Evolutionary conservation across 139 green algal species (phyloP).

Genomic region (Ulvella scutata): DNA sequence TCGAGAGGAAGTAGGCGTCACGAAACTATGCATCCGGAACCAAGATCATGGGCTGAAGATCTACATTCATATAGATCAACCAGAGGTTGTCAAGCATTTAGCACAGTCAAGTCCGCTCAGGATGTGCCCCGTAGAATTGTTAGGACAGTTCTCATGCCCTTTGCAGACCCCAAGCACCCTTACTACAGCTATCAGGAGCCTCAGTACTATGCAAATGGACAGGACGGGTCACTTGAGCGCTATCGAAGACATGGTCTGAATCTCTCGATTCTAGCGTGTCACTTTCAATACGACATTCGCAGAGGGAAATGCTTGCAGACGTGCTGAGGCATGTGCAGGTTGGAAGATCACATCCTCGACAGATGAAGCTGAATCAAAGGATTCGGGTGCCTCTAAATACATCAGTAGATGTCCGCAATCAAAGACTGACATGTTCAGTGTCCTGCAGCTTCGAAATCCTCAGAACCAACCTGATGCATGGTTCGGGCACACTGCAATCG

Average conservation of each 20-base stretch:
- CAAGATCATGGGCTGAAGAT: neutral
- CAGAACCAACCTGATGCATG: conserved; percentile 15
- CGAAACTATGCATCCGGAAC: neutral
- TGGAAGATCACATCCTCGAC: neutral
- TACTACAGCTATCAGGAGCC: neutral
- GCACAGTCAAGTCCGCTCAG: neutral
- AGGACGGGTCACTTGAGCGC: neutral
- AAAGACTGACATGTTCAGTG: conserved; percentile 5
- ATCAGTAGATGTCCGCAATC: neutral
- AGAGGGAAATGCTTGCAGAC: too few relatives aligned
- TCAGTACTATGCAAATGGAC: neutral
- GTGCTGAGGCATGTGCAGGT: too few relatives aligned
- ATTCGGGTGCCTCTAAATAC: neutral
- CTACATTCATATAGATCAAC: neutral
- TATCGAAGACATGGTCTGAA: neutral
- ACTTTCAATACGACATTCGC: too few relatives aligned
- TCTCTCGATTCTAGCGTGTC: too few relatives aligned
- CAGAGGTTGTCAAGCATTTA: neutral
- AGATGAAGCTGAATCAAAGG: neutral
- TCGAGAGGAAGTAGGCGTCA: too few relatives aligned
- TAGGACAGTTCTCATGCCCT: neutral
- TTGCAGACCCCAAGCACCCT: neutral
- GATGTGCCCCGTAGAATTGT: neutral
- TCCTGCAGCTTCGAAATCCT: conserved; percentile 2
- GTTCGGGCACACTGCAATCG: conserved; percentile 19